These are phyloP conservation scores for Termitomyces sp. DNA, from an alignment of 768 basidiomycete genomes.

Conservation along the genomic window DNA sequence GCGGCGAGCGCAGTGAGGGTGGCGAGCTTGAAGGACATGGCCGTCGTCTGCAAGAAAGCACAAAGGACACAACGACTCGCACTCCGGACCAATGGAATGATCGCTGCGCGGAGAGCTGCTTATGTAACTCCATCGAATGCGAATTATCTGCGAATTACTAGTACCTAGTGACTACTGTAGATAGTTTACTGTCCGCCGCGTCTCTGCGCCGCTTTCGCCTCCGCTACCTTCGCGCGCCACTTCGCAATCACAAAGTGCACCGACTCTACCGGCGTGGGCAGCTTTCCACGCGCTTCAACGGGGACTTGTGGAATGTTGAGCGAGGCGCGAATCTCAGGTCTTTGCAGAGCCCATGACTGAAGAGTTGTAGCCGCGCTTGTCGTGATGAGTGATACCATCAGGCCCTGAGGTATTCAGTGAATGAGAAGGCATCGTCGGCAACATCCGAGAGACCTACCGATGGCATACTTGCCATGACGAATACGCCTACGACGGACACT, in stretches of 20 bases:
- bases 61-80: not conserved
- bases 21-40: slow-evolving; percentile 32
- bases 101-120: not conserved
- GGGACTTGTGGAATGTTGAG: slow-evolving; percentile 33
- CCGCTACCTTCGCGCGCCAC: slow-evolving; percentile 18
- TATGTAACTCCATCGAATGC: not conserved
- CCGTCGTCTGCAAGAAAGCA: not conserved
- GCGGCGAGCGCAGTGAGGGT: slow-evolving; percentile 29
- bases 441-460: slow-evolving; percentile 44
- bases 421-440: not conserved
- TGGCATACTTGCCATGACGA: slow-evolving; percentile 52
- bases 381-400: slow-evolving; percentile 36
- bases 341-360: slow-evolving; percentile 46
- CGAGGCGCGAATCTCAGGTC: slow-evolving; percentile 31
- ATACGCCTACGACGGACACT: slow-evolving; percentile 42
- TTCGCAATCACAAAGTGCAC: slow-evolving; percentile 16
- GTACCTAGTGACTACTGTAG: not conserved
- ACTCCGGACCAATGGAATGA: not conserved
- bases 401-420: slow-evolving; percentile 24
- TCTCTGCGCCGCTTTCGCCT: slow-evolving; percentile 17
- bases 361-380: slow-evolving; percentile 37
- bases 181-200: slow-evolving; percentile 6
- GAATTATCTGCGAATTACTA: slow-evolving; percentile 4
- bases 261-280: slow-evolving; percentile 25
- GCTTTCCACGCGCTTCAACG: slow-evolving; percentile 17